A percentile compares a stretch with the other conserved stretches of the same genome.
phyloP scores from a whole-genome alignment of 2,329 filamentous ascomycete genomes.

The Alternaria ethzedia region DNA sequence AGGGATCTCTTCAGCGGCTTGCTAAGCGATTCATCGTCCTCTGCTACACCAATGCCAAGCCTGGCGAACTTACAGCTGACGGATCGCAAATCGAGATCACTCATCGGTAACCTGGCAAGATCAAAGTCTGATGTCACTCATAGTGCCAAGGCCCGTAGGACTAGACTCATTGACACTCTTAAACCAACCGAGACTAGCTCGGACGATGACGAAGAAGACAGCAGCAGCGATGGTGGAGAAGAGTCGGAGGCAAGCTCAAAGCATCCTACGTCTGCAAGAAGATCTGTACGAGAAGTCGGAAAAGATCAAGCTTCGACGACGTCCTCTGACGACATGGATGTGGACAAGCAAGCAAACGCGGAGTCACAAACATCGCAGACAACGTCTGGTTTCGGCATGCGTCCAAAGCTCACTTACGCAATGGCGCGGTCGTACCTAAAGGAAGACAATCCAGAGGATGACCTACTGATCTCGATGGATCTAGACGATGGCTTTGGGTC shows the following conservation, averaged over 20 bases:
- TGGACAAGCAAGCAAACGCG: constrained; percentile 20
- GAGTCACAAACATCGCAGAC: constrained; percentile 40
- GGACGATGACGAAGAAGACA: constrained; percentile 33
- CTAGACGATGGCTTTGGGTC: constrained; percentile 31
- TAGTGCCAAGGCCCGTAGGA: constrained; percentile 30
- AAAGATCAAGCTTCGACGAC: background rate
- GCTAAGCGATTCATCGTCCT: constrained; percentile 34
- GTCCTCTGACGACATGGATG: constrained; percentile 23
- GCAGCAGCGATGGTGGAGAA: constrained; percentile 30
- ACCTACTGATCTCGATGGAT: constrained; percentile 44
- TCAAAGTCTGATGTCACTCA: constrained; percentile 43
- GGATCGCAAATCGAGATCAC: constrained; percentile 28
- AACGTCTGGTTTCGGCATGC: constrained; percentile 19
- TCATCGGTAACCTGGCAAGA: constrained; percentile 31
- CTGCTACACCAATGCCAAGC: constrained; percentile 39
- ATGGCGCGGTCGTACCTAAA: constrained; percentile 65
- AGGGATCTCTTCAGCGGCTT: constrained; percentile 43
- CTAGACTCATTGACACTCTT: constrained; percentile 42
- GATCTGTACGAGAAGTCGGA: background rate
- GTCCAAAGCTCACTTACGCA: constrained; percentile 64
- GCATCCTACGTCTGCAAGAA: background rate
- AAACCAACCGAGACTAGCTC: constrained; percentile 33
- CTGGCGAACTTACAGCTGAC: constrained; percentile 41
- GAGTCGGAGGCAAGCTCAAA: constrained; percentile 5
- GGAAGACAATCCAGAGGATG: constrained; percentile 55